Base-by-base conservation (phyloP, 768 basidiomycete species). In the Phlebiopsis gigantea region DNA sequence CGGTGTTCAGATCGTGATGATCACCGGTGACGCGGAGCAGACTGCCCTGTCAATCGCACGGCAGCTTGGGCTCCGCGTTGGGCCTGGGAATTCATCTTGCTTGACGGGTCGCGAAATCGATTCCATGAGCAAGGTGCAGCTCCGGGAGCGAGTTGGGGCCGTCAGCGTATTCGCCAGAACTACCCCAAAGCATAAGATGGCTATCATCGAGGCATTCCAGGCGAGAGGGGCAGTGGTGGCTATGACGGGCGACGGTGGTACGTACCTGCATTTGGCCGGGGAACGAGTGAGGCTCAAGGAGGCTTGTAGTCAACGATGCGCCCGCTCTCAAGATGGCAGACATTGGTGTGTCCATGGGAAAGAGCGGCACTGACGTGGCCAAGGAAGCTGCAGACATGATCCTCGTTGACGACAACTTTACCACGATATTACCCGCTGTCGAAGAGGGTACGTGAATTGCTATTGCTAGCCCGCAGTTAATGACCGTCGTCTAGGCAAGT, bases 301-400 rank as follows among this genome's bases (percentile, higher is more conserved):
- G 12, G 9, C 46, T 46, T 45, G 47, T 48, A 82, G 95, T 98
- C 15, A 98, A 98, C 69, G 96, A 98, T 63, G 94, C 96, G 0
- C 96, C 95, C 2, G 95, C 96, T 41, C 75, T 98, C 59, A 97
- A 95, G 73, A 93, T 93, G 92, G 95, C 96, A 2, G 95, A 98
- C 68, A 97, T 98, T 64, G 96, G 96, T 12, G 84, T 98, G 53
- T 91, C 93, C 39, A 98, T 98, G 96, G 96, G 96, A 56, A 93
- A 90, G 73, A 92, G 90, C 59, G 96, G 96, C n/a, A 97, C 96
- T 19, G 96, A 98, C 68, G 96, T 98, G 10, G 94, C 96, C 24
- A 98, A 98, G 72, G 96, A 98, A 72, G 95, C 95, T 8, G 95
- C 96, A 6, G 93, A 98, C 73, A 86, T 94, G 64, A 97, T 98